Evolutionary conservation across 75 land plant species (phyloP).

Genomic region (Pinus tabuliformis): DNA sequence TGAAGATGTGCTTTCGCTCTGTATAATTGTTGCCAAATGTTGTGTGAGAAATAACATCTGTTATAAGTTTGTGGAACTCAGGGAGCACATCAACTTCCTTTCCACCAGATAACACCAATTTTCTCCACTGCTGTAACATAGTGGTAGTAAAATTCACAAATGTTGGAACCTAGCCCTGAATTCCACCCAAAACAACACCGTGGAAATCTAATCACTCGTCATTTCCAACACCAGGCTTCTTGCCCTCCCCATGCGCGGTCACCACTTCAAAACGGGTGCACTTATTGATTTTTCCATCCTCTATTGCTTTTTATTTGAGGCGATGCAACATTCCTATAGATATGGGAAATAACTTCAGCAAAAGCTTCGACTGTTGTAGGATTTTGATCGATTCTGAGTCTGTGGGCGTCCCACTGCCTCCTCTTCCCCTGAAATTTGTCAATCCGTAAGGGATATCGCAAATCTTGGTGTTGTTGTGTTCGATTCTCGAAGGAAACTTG

Average conservation of each 20-base stretch:
- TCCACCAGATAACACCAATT: background rate
- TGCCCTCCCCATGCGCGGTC: slow-evolving; percentile 24
- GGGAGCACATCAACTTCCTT: slow-evolving; percentile 1
- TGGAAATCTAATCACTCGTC: background rate
- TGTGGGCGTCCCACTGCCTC: no score
- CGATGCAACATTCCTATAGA: background rate
- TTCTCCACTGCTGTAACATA: slow-evolving; percentile 28
- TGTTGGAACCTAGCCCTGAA: slow-evolving; percentile 12
- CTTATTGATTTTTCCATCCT: slow-evolving; percentile 1
- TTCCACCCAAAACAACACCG: slow-evolving; percentile 33
- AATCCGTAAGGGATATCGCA: no score
- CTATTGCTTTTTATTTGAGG: slow-evolving; percentile 9
- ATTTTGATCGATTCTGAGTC: no score
- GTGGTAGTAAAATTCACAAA: slow-evolving; percentile 14
- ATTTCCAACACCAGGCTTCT: slow-evolving; percentile 2
- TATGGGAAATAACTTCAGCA: background rate
- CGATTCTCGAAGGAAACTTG: no score
- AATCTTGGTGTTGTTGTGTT: no score
- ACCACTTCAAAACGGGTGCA: slow-evolving; percentile 29
- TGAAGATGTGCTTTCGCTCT: slow-evolving; percentile 17
- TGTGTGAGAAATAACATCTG: slow-evolving; percentile 20
- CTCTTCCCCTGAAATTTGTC: no score
- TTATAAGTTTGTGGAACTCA: background rate
- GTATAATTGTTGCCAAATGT: slow-evolving; percentile 29
- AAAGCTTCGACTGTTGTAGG: no score